Conservation (phyloP, 2,329 filamentous ascomycete genomes). For the Fusarium luffae region DNA sequence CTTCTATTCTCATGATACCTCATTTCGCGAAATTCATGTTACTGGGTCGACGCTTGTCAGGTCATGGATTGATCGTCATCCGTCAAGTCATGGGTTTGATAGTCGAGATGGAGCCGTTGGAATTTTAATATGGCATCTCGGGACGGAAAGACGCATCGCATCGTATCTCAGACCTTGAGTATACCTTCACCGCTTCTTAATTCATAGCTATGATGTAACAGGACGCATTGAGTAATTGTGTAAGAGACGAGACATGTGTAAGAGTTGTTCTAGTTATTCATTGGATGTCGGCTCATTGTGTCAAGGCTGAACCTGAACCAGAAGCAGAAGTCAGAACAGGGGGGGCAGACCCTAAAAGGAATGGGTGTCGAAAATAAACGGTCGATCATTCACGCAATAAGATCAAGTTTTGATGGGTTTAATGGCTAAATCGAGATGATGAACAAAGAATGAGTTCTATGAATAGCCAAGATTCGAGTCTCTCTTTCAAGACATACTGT, state of each 20-base stretch:
- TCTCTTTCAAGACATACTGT: conserved; percentile 13
- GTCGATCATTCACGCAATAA: conserved; percentile 27
- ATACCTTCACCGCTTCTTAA: conserved; percentile 45
- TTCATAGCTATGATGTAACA: conserved; percentile 43
- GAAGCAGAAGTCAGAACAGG: neutral
- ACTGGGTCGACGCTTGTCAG: conserved; percentile 41
- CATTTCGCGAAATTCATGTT: conserved; percentile 32
- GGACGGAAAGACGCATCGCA: conserved; percentile 35
- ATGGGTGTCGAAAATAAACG: conserved; percentile 27
- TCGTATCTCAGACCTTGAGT: conserved; percentile 30
- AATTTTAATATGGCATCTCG: conserved; percentile 28
- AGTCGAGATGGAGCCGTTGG: conserved; percentile 28
- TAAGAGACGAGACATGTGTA: conserved; percentile 15
- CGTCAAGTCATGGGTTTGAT: neutral
- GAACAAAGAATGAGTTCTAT: conserved; percentile 23
- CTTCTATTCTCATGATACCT: conserved; percentile 21
- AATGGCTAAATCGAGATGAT: conserved; percentile 27
- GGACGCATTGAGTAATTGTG: conserved; percentile 34
- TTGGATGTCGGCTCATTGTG: conserved; percentile 20
- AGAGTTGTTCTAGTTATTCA: conserved; percentile 19
- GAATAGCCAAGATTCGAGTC: conserved; percentile 2
- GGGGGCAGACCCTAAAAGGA: conserved; percentile 3
- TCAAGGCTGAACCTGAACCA: conserved; percentile 25
- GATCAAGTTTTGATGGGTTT: conserved; percentile 14
- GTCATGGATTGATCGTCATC: conserved; percentile 1